Base-by-base conservation (phyloP, 2,329 filamentous ascomycete species). In the Cladosporium sphaerospermum region DNA sequence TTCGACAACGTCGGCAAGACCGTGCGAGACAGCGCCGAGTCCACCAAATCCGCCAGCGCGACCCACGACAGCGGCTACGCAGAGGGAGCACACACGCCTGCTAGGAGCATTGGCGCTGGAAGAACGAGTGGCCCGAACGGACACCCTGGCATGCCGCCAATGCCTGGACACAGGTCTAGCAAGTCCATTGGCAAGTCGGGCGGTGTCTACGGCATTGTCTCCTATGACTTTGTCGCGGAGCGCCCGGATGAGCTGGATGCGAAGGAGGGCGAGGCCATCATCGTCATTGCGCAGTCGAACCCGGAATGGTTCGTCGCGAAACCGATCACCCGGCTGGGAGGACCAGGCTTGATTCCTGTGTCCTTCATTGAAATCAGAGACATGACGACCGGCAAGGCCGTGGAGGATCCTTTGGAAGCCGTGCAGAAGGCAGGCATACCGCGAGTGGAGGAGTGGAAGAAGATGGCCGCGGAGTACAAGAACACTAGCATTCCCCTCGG, bases 221-320 rank as follows among this genome's bases (percentile, higher is more conserved):
- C 95, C 77, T 97, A 96, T 70, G 90, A 97, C 71, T 99, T 99
- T 72, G 83, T 88, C 61, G 93, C 93, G 0, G 92, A 97, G 72
- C 78, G 92, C 54, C 88, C 90, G n/a, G 93, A 99, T 69, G 93
- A 99, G 73, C 74, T 99, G 54, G 91, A 96, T 61, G 93, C 93
- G 45, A 95, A 95, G 70, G 87, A 89, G 44, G 92, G 91, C 54
- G 93, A 99, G 72, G 89, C 91, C 50, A 96, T 99, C 66, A 96
- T 99, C 60, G 91, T 99, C 52, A 97, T 97, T 67, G 93, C 93
- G 42, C 93, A 97, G 71, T 97, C 92, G 6, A 97, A 97, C 65
- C 89, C 92, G 4, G 93, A 99, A 71, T 99, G 93, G 93, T 97
- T 97, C 66, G 92, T 99, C 57, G 93, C 93, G 47, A 99, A 99